These are phyloP conservation scores for Macrophomina phaseolina DNA, from an alignment of 2,329 filamentous ascomycete genomes.

Conservation along the genomic window DNA sequence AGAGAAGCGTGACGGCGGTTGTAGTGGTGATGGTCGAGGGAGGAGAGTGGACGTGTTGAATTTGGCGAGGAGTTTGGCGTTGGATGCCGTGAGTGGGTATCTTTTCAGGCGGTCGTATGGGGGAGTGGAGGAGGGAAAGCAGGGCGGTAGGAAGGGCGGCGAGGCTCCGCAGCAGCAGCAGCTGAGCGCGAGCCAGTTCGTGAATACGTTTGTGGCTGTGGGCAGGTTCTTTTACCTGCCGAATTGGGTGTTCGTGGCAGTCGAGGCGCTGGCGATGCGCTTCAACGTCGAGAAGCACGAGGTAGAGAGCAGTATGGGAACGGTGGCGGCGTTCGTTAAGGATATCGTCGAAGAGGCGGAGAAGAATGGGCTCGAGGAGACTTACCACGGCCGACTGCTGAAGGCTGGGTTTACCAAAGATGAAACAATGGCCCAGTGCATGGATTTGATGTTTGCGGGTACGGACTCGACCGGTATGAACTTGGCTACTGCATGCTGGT, in stretches of 20 bases:
- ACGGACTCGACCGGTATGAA: slow-evolving; percentile 54
- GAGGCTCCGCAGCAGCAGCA: slow-evolving; percentile 39
- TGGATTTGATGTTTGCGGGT: slow-evolving; percentile 54
- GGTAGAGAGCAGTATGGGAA: slow-evolving; percentile 42
- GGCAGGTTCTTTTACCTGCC: slow-evolving; percentile 61
- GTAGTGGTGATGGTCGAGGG: slow-evolving; percentile 29
- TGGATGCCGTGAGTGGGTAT: slow-evolving; percentile 62
- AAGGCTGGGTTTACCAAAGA: slow-evolving; percentile 49
- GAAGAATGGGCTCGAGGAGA: slow-evolving; percentile 42
- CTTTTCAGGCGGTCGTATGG: slow-evolving; percentile 60
- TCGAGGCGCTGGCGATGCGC: slow-evolving; percentile 47
- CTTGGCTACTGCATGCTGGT: slow-evolving; percentile 55
- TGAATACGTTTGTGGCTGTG: slow-evolving; percentile 35
- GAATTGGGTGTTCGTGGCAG: slow-evolving; percentile 45
- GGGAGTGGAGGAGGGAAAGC: slow-evolving; percentile 48
- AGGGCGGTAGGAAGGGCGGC: slow-evolving; percentile 26
- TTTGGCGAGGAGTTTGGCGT: slow-evolving; percentile 55
- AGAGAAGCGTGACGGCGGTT: slow-evolving; percentile 31
- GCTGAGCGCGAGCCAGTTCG: slow-evolving; percentile 47
- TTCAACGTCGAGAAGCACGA: slow-evolving; percentile 42
- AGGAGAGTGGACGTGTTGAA: slow-evolving; percentile 56
- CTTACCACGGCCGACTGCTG: slow-evolving; percentile 57
- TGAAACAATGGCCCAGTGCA: slow-evolving; percentile 58
- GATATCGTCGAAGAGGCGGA: slow-evolving; percentile 42
- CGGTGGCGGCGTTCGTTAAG: slow-evolving; percentile 53